These are phyloP conservation scores for Helicocarpus griseus DNA, from an alignment of 2,329 filamentous ascomycete species.

Conservation along the genomic window DNA sequence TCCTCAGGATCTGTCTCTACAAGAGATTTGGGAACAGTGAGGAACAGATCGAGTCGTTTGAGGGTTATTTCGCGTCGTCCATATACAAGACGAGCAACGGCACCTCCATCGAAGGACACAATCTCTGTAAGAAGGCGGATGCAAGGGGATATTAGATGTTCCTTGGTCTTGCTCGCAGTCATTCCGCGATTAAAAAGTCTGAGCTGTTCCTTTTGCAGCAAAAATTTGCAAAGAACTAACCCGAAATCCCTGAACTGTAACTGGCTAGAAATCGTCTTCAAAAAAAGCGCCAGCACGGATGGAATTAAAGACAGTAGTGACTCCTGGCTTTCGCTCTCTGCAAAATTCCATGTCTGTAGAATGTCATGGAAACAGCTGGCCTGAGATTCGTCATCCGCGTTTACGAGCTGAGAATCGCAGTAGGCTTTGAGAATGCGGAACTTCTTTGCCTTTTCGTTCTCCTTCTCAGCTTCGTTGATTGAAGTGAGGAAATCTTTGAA, in stretches of 20 bases:
- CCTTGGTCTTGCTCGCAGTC: conserved; percentile 70
- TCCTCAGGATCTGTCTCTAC: conserved; percentile 51
- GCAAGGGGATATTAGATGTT: conserved; percentile 80
- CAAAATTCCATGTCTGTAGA: conserved; percentile 81
- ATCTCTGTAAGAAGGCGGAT: conserved; percentile 77
- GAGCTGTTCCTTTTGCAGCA: conserved; percentile 71
- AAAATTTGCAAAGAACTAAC: conserved; percentile 65
- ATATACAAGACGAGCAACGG: conserved; percentile 67
- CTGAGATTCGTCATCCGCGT: conserved; percentile 39
- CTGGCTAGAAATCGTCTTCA: conserved; percentile 65
- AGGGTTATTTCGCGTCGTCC: conserved; percentile 68
- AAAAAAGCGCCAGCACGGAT: conserved; percentile 69
- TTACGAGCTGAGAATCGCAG: conserved; percentile 45
- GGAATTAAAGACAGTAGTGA: conserved; percentile 69
- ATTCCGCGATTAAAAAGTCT: conserved; percentile 72
- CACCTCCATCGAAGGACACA: conserved; percentile 76
- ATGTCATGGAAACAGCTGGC: conserved; percentile 64
- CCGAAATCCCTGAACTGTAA: conserved; percentile 68
- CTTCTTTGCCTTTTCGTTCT: conserved; percentile 28
- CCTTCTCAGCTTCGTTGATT: conserved; percentile 27
- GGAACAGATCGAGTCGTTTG: conserved; percentile 68
- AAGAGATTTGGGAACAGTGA: conserved; percentile 54
- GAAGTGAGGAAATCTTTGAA: conserved; percentile 37
- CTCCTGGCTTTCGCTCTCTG: conserved; percentile 69
- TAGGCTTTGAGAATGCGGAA: conserved; percentile 37